Base-by-base conservation (phyloP, 495 filamentous ascomycete species). In the Annulohypoxylon stygium region DNA sequence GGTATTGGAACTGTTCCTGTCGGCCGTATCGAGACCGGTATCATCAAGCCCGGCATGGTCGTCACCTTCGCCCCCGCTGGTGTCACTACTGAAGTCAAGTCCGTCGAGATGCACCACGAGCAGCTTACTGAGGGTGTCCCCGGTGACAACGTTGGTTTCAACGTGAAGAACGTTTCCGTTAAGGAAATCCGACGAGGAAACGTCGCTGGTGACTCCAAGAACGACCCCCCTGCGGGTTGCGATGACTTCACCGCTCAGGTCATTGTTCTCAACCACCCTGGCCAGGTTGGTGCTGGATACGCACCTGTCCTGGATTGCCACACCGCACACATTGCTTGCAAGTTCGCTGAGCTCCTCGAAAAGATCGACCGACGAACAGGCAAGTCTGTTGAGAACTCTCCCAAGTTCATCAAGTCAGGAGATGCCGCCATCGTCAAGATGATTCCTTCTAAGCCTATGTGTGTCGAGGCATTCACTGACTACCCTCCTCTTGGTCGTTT, bases 81-180 rank as follows among this genome's bases (percentile, higher is more conserved):
- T 90, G 95, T 99, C 79, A 98, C 96, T 89, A 99, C 96, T 88
- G 96, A 99, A 94, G 96, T 99, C 89, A 99, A 99, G 92, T 97
- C 95, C 83, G 96, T 99, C 80, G 96, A 99, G 89, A 99, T 99
- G 96, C 95, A 98, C 89, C 96, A 99, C 93, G 95, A 98, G 88
- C 95, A 97, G 91, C 94, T 99, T 81, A 82, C 86, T 79, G 93
- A 97, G 89, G 96, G 96, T 93, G 79, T 93, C 74, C 97, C 96
- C 76, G 96, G 96, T 88, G 96, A 99, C 91, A 99, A 99, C 88
- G 96, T 99, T 82, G 96, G 96, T 78, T 99, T 99, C 94, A 99
- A 99, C 92, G 97, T 99, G 87, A 97, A 98, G 95, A 99, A 99
- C 96, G 96, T 99, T 79, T 98, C 96, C 83, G 97, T 99, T 87